Evolutionary conservation across 495 filamentous ascomycete species (phyloP), one percentile per base, ranked within the genome.

Genomic region (Annulohypoxylon maeteangense): DNA sequence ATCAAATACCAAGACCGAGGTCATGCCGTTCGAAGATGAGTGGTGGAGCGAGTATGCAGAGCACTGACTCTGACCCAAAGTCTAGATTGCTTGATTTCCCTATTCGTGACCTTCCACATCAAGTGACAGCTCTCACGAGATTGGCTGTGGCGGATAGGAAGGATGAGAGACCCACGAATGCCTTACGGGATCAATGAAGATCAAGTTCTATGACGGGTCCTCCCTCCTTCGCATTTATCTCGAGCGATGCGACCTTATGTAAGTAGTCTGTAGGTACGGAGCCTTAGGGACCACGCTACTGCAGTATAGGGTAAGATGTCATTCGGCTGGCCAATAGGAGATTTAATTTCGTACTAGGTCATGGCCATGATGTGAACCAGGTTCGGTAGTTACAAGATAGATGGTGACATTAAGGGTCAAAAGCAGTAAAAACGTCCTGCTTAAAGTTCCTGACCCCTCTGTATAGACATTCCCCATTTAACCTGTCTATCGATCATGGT

Each of bases 11-110:
- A 63, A 67, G 63, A 31, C 69, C 69, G 69, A 68, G 36, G 70
- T 68, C 47, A n/a, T 61, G 53, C 70, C 53, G 60, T n/a, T 55
- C 14, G 25, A 72, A 54, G 31, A 31, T 27, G 62, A 65, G 38
- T 47, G 7, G 65, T 65, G 65, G 65, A 65, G 65, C 45, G 59
- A 45, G 54, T 48, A 73, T 68, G 70, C 70, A 69, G 25, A 38
- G 65, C 65, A 73, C 65, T 61, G 64, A 60, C 69, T 47, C 32
- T 38, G 27, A 58, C n/a, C 54, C 56, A 60, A 5, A 57, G 16
- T 57, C 48, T 20, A 42, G 47, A 59, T 34, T 64, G 10, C 47
- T 45, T 31, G 34, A 23, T 56, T 60, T 60, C 70, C 55, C 10
- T 29, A 68, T 65, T 51, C 32, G 65, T 62, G 31, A 57, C 18